A percentile compares a stretch with the other conserved stretches of the same genome.
Evolutionary conservation across 2,329 filamentous ascomycete species (phyloP).

Genomic region (Aspergillus transmontanensis): DNA sequence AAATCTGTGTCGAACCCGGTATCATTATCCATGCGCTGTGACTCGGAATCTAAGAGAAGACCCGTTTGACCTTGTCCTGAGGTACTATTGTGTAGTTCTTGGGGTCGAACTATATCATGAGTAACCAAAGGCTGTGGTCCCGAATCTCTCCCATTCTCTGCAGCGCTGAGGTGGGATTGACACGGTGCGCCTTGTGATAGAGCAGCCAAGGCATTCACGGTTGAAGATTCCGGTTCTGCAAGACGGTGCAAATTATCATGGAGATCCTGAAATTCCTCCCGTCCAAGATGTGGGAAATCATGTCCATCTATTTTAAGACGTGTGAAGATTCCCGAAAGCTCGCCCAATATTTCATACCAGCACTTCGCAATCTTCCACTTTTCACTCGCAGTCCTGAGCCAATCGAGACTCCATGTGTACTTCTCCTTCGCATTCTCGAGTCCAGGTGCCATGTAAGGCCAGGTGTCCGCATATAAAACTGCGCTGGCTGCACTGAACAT

Average conservation of each 20-base stretch:
- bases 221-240: neutral
- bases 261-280: neutral
- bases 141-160: neutral
- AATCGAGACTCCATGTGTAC: neutral
- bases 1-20: neutral
- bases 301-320: neutral
- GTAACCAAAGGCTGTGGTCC: neutral
- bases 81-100: neutral
- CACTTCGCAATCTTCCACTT: neutral
- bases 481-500: neutral
- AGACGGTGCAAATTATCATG: neutral
- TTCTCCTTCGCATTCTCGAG: neutral
- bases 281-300: neutral
- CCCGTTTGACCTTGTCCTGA: neutral
- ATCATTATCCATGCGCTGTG: too few species aligned
- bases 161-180: neutral
- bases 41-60: neutral
- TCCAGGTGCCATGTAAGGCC: slow-evolving; percentile 2
- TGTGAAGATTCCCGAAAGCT: neutral
- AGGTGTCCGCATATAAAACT: neutral
- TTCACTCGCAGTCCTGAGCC: neutral
- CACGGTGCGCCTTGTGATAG: neutral
- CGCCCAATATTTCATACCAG: neutral
- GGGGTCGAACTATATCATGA: neutral
- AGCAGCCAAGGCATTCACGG: neutral